phyloP scores from a whole-genome alignment of 2,329 filamentous ascomycete genomes.

The Iodosphaeria phyllophila region DNA sequence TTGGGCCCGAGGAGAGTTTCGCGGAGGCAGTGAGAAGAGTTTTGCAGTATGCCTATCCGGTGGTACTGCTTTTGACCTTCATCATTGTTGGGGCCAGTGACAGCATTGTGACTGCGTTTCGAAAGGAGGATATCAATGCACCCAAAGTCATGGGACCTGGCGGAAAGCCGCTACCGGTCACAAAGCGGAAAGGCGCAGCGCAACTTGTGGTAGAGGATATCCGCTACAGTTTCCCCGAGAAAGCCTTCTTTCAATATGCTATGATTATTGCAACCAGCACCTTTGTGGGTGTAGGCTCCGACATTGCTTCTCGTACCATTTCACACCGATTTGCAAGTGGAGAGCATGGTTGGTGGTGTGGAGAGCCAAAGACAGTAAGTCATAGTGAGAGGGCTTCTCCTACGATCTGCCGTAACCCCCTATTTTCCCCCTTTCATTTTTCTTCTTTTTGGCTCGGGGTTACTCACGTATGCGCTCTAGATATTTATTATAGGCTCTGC shows the following conservation, averaged over 20 bases:
- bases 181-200: conserved; percentile 35
- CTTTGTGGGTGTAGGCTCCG: conserved; percentile 55
- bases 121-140: conserved; percentile 24
- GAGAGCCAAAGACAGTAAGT: conserved; percentile 15
- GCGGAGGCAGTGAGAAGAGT: conserved; percentile 24
- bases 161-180: conserved; percentile 66
- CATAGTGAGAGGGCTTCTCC: no score
- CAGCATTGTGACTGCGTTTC: conserved; percentile 31
- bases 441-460: no score
- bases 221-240: conserved; percentile 20
- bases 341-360: conserved; percentile 13
- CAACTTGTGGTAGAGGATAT: conserved; percentile 16
- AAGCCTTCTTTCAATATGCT: conserved; percentile 51
- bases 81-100: conserved; percentile 29
- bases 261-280: conserved; percentile 53
- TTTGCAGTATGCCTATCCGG: conserved; percentile 31
- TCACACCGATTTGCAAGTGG: conserved; percentile 21
- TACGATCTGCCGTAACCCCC: no score
- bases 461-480: no score
- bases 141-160: conserved; percentile 55
- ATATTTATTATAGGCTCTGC: conserved; percentile 72
- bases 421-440: no score
- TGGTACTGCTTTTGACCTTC: conserved; percentile 32
- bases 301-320: conserved; percentile 59
- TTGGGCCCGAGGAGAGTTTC: conserved; percentile 11